Evolutionary conservation across 2,329 filamentous ascomycete species (phyloP).

Genomic region (Escovopsis weberi): DNA sequence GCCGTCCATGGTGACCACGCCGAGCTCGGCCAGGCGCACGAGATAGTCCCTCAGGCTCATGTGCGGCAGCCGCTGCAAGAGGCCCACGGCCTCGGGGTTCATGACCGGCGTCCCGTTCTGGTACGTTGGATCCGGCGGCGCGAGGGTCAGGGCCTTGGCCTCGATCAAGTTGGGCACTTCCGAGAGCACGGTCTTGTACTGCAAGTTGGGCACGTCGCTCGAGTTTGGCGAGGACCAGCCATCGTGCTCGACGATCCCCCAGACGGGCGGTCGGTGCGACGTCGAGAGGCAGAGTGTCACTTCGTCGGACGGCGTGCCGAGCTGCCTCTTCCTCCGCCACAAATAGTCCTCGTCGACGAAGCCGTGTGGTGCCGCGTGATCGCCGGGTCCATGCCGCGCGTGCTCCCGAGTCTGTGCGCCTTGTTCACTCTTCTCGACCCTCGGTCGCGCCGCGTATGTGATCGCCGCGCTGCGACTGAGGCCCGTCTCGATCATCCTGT

Average conservation of each 20-base stretch:
- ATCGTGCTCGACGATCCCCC: constrained; percentile 73
- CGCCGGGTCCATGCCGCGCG: not conserved
- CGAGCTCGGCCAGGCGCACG: constrained; percentile 50
- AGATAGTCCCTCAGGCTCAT: constrained; percentile 75
- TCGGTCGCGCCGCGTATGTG: constrained; percentile 46
- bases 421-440: constrained; percentile 10
- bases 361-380: too few species aligned
- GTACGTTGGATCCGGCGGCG: constrained; percentile 37
- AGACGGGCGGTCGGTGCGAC: constrained; percentile 34
- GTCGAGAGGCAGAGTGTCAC: constrained; percentile 33
- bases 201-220: constrained; percentile 61
- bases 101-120: constrained; percentile 22
- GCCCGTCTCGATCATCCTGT: constrained; percentile 58
- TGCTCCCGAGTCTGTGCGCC: constrained; percentile 8
- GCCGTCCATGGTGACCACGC: constrained; percentile 34
- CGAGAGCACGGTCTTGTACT: constrained; percentile 66
- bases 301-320: constrained; percentile 21
- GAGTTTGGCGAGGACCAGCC: constrained; percentile 79
- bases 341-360: not conserved
- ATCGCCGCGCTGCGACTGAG: constrained; percentile 67
- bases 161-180: constrained; percentile 86
- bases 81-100: constrained; percentile 44
- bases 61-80: constrained; percentile 54
- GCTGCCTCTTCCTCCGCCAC: constrained; percentile 23
- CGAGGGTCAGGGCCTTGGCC: constrained; percentile 79